Base-by-base conservation (phyloP, 257 asterid genomes). In the Solanum appendiculatum region DNA sequence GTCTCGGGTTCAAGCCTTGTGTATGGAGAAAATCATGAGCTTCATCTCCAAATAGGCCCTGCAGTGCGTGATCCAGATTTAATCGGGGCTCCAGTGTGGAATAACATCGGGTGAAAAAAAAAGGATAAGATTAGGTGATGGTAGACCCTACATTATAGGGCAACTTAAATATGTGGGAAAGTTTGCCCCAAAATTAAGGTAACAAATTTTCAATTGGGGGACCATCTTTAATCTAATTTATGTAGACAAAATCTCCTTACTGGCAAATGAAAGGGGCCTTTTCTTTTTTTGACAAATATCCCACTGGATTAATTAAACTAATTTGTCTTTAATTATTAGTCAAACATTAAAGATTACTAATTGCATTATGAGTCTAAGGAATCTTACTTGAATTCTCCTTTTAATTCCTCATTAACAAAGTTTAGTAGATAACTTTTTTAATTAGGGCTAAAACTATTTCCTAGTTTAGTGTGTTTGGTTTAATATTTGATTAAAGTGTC, bases 161-260 rank as follows among this genome's bases (percentile, higher is more conserved):
- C 54, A 74, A 86, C 31, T 77, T 84, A 66, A 85, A 77, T 78
- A 31, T 39, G 83, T 70, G 88, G 89, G 88, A 69, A 80, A 82
- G 44, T 27, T 15, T 82, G 72, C 87, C 91, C 90, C 68, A 54
- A 89, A 89, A 82, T 89, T 87, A 87, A 82, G 91, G 86, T 51
- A 63, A 37, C 69, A 82, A 42, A 29, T 29, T 48, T 81, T 81
- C 29, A 48, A 81, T 73, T 81, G 85, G 83, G 88, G 91, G 90
- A 63, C 91, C 89, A 87, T 82, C 86, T n/a, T 86, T 77, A 68
- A 86, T 66, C 78, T 82, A 75, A 86, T 84, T 87, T 85, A 46
- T 83, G 33, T 74, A 11, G 77, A 44, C 86, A 89, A 86, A 54
- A 85, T 44, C 25, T 44, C 37, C 84, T 44, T 25, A 78, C 25